Evolutionary conservation across 2,329 filamentous ascomycete species (phyloP).

Genomic region (Pseudogymnoascus sp.): DNA sequence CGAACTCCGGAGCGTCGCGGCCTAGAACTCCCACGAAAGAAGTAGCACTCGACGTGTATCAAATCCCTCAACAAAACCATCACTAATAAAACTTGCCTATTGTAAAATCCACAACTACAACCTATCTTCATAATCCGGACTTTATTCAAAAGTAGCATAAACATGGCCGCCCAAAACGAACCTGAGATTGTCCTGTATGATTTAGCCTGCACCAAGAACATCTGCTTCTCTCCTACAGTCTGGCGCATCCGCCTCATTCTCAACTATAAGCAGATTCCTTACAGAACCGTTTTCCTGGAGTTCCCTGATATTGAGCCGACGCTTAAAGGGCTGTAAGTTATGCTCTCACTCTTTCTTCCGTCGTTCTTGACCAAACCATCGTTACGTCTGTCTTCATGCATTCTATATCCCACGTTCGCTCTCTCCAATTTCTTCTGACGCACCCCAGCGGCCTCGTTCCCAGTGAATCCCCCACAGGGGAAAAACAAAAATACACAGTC

Average conservation of each 20-base stretch:
- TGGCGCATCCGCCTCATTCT: constrained; percentile 38
- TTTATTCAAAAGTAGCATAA: constrained; percentile 14
- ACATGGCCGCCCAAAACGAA: constrained; percentile 23
- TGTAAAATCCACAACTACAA: constrained; percentile 8
- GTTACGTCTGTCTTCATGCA: neutral
- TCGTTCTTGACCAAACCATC: constrained; percentile 13
- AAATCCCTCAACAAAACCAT: neutral
- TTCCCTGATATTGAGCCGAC: constrained; percentile 36
- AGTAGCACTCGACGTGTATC: neutral
- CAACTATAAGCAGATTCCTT: constrained; percentile 36
- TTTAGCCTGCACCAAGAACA: constrained; percentile 32
- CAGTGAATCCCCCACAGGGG: constrained; percentile 15
- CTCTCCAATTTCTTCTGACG: constrained; percentile 8
- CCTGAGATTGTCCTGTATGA: constrained; percentile 34
- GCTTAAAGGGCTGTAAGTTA: constrained; percentile 32
- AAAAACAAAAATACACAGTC: constrained; percentile 31
- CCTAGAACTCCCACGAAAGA: neutral
- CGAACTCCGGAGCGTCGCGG: neutral
- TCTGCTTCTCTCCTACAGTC: constrained; percentile 35
- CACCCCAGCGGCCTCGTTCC: constrained; percentile 22
- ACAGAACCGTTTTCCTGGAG: constrained; percentile 34
- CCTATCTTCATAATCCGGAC: neutral
- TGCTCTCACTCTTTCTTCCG: constrained; percentile 8
- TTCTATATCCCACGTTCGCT: constrained; percentile 7
- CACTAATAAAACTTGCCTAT: neutral